Base-by-base conservation (phyloP, 2,329 filamentous ascomycete genomes). In the Aspergillus persii region DNA sequence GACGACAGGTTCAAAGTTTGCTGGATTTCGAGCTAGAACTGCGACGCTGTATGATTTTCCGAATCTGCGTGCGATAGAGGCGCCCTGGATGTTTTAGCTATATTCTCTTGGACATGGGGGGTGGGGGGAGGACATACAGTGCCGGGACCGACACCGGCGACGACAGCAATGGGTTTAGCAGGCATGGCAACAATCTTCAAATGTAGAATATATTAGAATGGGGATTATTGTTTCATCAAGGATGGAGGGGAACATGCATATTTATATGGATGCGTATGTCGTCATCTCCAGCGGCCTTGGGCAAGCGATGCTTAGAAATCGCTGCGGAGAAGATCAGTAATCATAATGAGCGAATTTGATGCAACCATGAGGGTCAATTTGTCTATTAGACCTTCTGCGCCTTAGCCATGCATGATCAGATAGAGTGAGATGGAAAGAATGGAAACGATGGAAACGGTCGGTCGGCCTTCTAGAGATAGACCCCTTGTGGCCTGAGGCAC, bases 21-120 rank as follows among this genome's bases (percentile, higher is more conserved):
- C 77, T 1, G 84, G 79, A 26, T 81, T 86, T 48, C 86, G 80
- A 4, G 85, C 83, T 1, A 89, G 79, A 2, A 87, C 75, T 1
- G 84, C 83, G 29, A 88, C 82, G 0, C 83, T 81, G 68, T 89
- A 89, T 6, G 76, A 63, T 61, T 81, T 70, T 33, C 83, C 83
- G 66, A 89, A 89, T 59, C 79, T 82, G 57, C 84, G 80, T 33
- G 86, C 85, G 12, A 88, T 81, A 2, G 83, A 79, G 12, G 85
- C 84, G 29, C 86, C 86, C 68, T 77, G 51, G 15, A 29, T 18
- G 23, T 48, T n/a, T 54, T 44, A 49, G 46, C 47, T 54, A 1
- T 4, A 6, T 7, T 15, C 9, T 18, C 30, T 29, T 50, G 12
- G 4, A 26, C 3, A 4, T 9, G 46, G n/a, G 2, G 23, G 18